Percentiles rank a stretch among this genome's conserved stretches.
These are phyloP conservation scores for Hevea brasiliensis DNA, from an alignment of 345 rosid species.

Conservation along the genomic window DNA sequence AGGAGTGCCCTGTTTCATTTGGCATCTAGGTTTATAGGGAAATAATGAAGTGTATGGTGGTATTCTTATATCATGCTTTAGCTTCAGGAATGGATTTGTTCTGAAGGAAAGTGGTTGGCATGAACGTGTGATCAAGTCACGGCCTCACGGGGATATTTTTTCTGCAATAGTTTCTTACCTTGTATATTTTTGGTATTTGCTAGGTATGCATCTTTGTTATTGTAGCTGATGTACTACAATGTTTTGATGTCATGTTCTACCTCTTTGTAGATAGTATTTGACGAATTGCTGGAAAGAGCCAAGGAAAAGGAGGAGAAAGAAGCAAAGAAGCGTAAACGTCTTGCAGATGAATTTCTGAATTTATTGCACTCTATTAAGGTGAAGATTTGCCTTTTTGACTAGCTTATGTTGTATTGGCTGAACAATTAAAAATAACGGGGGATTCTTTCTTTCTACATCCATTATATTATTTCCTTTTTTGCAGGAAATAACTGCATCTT, in stretches of 20 bases:
- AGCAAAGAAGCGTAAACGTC: slow-evolving; percentile 72
- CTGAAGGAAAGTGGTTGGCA: too few species aligned
- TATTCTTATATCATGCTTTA: background rate
- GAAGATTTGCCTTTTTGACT: background rate
- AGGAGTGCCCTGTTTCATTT: background rate
- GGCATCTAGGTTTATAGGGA: too few species aligned
- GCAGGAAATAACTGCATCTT: slow-evolving; percentile 76
- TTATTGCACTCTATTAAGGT: slow-evolving; percentile 49
- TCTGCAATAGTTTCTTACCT: background rate
- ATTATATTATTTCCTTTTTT: slow-evolving; percentile 28
- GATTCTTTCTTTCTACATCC: slow-evolving; percentile 14
- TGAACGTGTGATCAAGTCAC: too few species aligned
- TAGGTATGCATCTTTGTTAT: slow-evolving; percentile 4
- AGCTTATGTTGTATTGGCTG: background rate
- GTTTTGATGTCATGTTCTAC: slow-evolving; percentile 15
- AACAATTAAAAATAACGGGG: background rate
- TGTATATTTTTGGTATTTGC: background rate
- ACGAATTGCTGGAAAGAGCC: slow-evolving; percentile 77
- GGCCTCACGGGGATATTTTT: background rate
- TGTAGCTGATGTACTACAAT: background rate
- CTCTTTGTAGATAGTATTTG: slow-evolving; percentile 61
- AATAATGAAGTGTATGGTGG: too few species aligned
- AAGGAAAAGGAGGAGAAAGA: slow-evolving; percentile 92
- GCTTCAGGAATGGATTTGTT: background rate
- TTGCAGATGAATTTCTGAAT: slow-evolving; percentile 50